Evolutionary conservation across 768 basidiomycete species (phyloP).

Genomic region (Collybia sp.): DNA sequence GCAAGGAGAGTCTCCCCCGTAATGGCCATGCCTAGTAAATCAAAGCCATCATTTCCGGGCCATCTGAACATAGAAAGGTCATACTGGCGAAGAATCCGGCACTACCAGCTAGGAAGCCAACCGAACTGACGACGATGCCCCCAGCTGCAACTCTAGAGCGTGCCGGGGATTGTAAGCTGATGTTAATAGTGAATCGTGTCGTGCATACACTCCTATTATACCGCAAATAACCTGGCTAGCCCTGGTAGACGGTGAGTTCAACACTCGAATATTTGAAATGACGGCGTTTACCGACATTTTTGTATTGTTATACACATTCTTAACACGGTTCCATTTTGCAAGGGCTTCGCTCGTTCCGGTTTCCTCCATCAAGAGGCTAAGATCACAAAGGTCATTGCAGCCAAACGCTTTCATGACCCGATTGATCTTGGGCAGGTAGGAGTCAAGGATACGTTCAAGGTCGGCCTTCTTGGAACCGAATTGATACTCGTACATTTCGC

Average conservation of each 20-base stretch:
- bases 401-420: constrained; percentile 9
- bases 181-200: too few relatives aligned
- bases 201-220: constrained; percentile 2
- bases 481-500: constrained; percentile 4
- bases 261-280: not conserved
- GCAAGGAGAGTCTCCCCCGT: constrained; percentile 6
- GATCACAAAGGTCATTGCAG: constrained; percentile 6
- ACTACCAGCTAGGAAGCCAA: too few relatives aligned
- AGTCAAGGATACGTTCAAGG: constrained; percentile 7
- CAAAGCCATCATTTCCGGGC: too few relatives aligned
- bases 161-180: too few relatives aligned
- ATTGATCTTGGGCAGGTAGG: constrained; percentile 8
- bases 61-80: too few relatives aligned
- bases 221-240: constrained; percentile 8
- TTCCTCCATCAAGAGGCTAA: constrained; percentile 6
- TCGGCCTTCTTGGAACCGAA: constrained; percentile 6
- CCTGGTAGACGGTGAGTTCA: not conserved
- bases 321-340: constrained; percentile 8
- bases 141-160: too few relatives aligned
- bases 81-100: too few relatives aligned
- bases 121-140: too few relatives aligned
- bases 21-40: too few relatives aligned
- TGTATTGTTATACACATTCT: constrained; percentile 7
- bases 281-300: constrained; percentile 2
- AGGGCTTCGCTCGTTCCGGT: constrained; percentile 9